Base-by-base conservation (phyloP, 106 monocot genomes). In the Chionographis japonica region DNA sequence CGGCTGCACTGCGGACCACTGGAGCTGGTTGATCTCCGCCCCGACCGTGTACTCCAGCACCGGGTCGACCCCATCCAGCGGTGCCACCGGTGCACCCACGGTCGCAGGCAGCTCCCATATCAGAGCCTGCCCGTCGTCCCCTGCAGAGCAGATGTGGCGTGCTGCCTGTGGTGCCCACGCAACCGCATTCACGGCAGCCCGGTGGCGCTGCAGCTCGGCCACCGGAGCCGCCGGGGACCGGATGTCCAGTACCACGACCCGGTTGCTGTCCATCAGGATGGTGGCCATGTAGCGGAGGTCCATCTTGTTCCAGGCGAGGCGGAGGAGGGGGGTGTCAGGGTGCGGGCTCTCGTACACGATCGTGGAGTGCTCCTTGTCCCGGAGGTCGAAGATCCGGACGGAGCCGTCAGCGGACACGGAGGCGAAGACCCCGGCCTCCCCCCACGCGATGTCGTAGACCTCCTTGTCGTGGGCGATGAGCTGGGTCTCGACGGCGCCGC, bases 381-480 rank as follows among this genome's bases (percentile, higher is more conserved):
- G 67, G 15, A 97, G 77, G 53, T 97, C 92, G 56, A 97, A 90
- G 27, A 97, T 70, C 50, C 97, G 62, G 18, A 97, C 92, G 15
- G 97, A 97, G 6, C 85, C 92, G 42, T 97, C 97, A 10, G 97
- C 97, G 6, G 92, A 97, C 40, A 92, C 92, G 11, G 92, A 89
- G 50, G 92, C 97, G 69, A 97, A 97, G 46, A 87, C 79, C 6
- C 82, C 76, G 8, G 86, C 80, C 40, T 89, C 87, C 4, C 97
- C 89, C 97, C 92, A 97, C 36, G 92, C 92, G 27, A 92, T 90
- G 74, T 92, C 97, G 61, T 92, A 92, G 9, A 97, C 97, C 77
- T 92, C 97, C 81, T 97, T 97, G 54, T 92, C 97, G 61, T 97
- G 97, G 7, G 92, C 97, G 66, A 97, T 97, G 40, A 97, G 84